A percentile compares a stretch with the other conserved stretches of the same genome.
phyloP scores from a whole-genome alignment of 2,329 filamentous ascomycete species.

The Akanthomyces uredinophilus region DNA sequence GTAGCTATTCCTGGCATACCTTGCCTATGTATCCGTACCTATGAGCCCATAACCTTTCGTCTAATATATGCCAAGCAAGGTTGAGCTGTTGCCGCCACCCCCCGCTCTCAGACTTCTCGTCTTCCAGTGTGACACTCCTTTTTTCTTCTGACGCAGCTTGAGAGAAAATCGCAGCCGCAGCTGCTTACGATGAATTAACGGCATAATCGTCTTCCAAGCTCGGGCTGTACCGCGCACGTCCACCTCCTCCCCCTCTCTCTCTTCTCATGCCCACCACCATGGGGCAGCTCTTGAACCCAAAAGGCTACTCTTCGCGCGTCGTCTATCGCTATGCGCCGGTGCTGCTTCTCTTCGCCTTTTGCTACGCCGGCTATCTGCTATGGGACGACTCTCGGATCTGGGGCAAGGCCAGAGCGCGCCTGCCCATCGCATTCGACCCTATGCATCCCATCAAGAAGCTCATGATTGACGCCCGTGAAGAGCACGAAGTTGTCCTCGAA shows the following conservation, averaged over 20 bases:
- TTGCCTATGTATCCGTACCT: too few species aligned
- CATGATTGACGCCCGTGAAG: slow-evolving; percentile 40
- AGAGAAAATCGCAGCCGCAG: too few species aligned
- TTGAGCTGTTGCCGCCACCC: too few species aligned
- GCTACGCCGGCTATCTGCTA: slow-evolving; percentile 27
- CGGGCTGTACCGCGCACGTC: background rate
- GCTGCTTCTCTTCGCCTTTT: slow-evolving; percentile 20
- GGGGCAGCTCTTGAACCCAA: background rate
- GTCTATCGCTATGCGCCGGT: slow-evolving; percentile 26
- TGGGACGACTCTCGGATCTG: slow-evolving; percentile 26
- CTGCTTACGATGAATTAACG: too few species aligned
- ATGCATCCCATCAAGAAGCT: slow-evolving; percentile 48
- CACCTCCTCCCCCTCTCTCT: background rate
- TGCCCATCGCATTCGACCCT: slow-evolving; percentile 21
- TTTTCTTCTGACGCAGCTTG: too few species aligned
- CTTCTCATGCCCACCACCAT: background rate
- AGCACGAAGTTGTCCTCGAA: slow-evolving; percentile 36
- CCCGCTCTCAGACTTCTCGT: too few species aligned
- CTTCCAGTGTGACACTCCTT: too few species aligned
- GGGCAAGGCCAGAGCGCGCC: slow-evolving; percentile 19
- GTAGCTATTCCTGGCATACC: too few species aligned
- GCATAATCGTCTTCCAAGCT: background rate
- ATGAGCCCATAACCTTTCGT: too few species aligned
- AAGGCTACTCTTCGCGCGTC: slow-evolving; percentile 25
- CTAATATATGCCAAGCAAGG: too few species aligned